phyloP scores from a whole-genome alignment of 2,329 filamentous ascomycete species.

The Botryotinia narcissicola region DNA sequence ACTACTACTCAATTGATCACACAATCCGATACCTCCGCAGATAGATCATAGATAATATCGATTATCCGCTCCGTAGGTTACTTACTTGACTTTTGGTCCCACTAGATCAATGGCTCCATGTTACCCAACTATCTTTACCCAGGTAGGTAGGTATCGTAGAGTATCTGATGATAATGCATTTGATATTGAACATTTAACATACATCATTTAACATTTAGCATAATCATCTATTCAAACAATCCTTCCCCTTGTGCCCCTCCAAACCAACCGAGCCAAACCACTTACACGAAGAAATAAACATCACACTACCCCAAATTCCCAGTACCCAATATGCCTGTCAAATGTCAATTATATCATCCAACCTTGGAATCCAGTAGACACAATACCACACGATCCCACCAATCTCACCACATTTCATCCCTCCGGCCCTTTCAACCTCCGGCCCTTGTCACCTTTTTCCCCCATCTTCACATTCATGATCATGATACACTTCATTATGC shows the following conservation, averaged over 20 bases:
- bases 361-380: no score
- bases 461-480: not conserved
- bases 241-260: no score
- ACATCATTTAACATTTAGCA: not conserved
- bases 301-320: not conserved
- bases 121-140: not conserved
- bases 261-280: not conserved
- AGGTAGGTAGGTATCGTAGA: not conserved
- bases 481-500: constrained; percentile 17
- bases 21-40: not conserved
- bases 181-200: not conserved
- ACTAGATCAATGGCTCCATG: not conserved
- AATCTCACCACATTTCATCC: not conserved
- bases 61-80: not conserved
- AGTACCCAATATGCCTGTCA: not conserved
- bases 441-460: not conserved
- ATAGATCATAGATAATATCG: not conserved
- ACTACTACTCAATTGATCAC: not conserved
- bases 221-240: not conserved
- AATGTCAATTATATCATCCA: not conserved
- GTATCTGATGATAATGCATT: not conserved
- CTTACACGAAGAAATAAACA: not conserved
- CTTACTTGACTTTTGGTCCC: not conserved
- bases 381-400: not conserved
- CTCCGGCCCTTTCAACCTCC: constrained; percentile 3